These are phyloP conservation scores for Taiwanofungus camphoratus DNA, from an alignment of 1,284 basidiomycete species.

Conservation along the genomic window DNA sequence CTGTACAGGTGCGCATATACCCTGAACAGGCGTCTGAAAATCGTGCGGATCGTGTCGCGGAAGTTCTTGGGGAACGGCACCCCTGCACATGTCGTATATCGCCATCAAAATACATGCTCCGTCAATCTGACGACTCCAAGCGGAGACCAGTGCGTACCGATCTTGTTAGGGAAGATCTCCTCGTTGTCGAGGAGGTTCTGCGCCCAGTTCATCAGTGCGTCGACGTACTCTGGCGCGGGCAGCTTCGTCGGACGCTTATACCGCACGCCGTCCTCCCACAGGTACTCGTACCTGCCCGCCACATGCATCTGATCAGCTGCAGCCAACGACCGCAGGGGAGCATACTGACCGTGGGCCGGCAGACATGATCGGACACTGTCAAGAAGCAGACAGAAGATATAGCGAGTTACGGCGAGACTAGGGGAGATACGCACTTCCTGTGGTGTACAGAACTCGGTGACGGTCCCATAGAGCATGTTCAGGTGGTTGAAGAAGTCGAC, in stretches of 20 bases:
- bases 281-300: slow-evolving; percentile 81
- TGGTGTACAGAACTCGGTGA: slow-evolving; percentile 94
- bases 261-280: slow-evolving; percentile 94
- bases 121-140: slow-evolving; percentile 2
- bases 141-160: slow-evolving; percentile 50
- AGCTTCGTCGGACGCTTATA: slow-evolving; percentile 94
- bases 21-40: slow-evolving; percentile 89
- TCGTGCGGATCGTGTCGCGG: slow-evolving; percentile 86
- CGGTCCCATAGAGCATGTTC: slow-evolving; percentile 94
- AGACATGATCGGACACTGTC: slow-evolving; percentile 96
- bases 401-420: slow-evolving; percentile 4
- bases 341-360: slow-evolving; percentile 85
- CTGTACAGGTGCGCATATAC: slow-evolving; percentile 99
- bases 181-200: slow-evolving; percentile 94
- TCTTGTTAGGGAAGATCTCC: slow-evolving; percentile 89
- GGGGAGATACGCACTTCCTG: slow-evolving; percentile 67
- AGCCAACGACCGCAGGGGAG: neutral
- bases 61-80: slow-evolving; percentile 92
- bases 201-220: slow-evolving; percentile 98
- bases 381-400: slow-evolving; percentile 1
- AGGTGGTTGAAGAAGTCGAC: slow-evolving; percentile 96
- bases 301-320: neutral
- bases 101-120: no score
- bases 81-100: slow-evolving; percentile 44
- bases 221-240: slow-evolving; percentile 94